Conservation (phyloP, 176 grass and related monocot species). For the Avena eriantha region DNA sequence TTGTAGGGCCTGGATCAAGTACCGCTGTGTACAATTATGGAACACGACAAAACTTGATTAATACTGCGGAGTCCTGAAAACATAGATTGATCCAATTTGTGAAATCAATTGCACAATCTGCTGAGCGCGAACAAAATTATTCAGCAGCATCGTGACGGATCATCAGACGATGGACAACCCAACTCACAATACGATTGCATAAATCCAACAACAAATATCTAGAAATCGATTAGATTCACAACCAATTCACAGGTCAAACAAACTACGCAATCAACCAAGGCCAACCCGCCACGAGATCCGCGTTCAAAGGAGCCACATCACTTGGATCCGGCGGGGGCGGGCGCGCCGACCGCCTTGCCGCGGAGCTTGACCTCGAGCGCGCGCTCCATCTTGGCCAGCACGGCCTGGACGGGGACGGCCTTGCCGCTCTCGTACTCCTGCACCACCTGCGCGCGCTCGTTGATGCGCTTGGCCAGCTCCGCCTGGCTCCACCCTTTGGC, state of each 20-base stretch:
- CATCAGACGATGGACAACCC: too few species aligned
- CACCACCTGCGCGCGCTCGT: conserved; percentile 77
- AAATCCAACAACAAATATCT: background rate
- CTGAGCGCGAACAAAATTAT: background rate
- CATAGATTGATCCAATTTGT: background rate
- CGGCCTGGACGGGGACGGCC: conserved; percentile 72
- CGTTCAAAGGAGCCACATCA: background rate
- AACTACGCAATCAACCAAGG: background rate
- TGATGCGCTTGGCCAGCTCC: conserved; percentile 86
- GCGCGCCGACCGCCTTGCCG: conserved; percentile 56
- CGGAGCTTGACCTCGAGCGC: conserved; percentile 83
- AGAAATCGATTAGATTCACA: background rate
- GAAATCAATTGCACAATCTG: background rate
- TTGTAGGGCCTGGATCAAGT: too few species aligned
- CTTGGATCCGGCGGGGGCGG: conserved; percentile 29
- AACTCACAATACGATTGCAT: background rate
- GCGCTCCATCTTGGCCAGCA: conserved; percentile 92
- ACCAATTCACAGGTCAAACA: conserved; percentile 3
- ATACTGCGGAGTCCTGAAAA: too few species aligned
- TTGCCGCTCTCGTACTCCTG: conserved; percentile 90
- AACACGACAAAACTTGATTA: too few species aligned
- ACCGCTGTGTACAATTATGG: too few species aligned
- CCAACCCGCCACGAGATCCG: background rate
- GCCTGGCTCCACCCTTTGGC: conserved; percentile 91
- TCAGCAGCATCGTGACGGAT: too few species aligned